Base-by-base conservation (phyloP, 257 asterid genomes). In the Thymus quinquecostatus region DNA sequence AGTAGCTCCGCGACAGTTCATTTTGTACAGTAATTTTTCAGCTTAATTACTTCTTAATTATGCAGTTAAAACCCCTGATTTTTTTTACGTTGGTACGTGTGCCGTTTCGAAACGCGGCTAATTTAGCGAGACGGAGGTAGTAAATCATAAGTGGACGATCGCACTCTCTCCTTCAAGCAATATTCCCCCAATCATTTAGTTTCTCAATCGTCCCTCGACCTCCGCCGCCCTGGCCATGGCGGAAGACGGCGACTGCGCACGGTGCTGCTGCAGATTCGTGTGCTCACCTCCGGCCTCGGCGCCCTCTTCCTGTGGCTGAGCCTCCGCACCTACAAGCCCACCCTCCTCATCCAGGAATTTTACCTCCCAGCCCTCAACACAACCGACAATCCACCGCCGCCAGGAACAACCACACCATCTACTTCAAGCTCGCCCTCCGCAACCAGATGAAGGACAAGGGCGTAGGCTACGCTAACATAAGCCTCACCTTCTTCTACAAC, bases 301-400 rank as follows among this genome's bases (percentile, higher is more conserved):
- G 98, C 95, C 10, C 92, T 92, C 55, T 92, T 92, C 88, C 50
- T 88, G 75, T 92, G 95, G 97, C 92, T 90, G 50, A 85, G 92
- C 77, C 87, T 90, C 13, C 91, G 97, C 11, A 82, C 95, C 56
- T 69, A 82, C 21, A 76, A 81, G 1, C 98, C 98, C 72, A 65
- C 72, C 1, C 82, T 85, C 79, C 82, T 80, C 53, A 76, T 92
- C 48, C 68, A 90, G 47, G 36, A 74, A 13, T 78, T 92, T 2
- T 81, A 78, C 76, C 60, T 92, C 21, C 92, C 92, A 21, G 74
- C 86, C 74, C 96, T 92, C 76, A 38, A 38, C 41, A 38, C 41
- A 1, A 38, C 41, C 41, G 41, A 4, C 41, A 38, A 38, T 38
- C 41, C 41, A 82, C 88, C 72, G 28, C 77, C 55, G 5, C 60